Conservation (phyloP, 208 protist species). For the Trichomonas gallinae region DNA sequence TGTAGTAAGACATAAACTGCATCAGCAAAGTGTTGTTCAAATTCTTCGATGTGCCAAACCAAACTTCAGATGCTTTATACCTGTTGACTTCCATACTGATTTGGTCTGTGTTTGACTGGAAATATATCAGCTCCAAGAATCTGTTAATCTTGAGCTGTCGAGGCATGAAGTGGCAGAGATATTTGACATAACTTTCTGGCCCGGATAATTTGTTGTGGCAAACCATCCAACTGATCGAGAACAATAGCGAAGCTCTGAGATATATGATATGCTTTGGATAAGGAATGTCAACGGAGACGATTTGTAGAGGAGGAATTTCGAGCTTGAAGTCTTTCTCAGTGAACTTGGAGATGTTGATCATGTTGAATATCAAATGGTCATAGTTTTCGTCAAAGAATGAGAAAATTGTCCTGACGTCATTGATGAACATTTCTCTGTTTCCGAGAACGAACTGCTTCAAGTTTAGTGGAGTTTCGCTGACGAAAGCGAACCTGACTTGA, state of each 20-base stretch:
- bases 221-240: background rate
- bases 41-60: background rate
- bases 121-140: background rate
- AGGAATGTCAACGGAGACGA: background rate
- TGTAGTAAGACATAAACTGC: background rate
- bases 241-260: background rate
- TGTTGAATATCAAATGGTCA: background rate
- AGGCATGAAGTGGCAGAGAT: background rate
- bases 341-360: background rate
- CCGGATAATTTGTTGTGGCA: background rate
- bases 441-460: background rate
- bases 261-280: background rate
- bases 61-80: background rate
- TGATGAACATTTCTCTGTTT: background rate
- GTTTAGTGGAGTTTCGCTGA: background rate
- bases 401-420: background rate
- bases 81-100: background rate
- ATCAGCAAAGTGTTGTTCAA: background rate
- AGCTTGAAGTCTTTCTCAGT: background rate
- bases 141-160: background rate
- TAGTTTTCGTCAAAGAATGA: background rate
- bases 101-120: background rate
- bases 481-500: background rate
- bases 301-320: background rate
- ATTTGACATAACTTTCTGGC: background rate